Base-by-base conservation (phyloP, 2,329 filamentous ascomycete species). In the Chaetomiaceae sp. region DNA sequence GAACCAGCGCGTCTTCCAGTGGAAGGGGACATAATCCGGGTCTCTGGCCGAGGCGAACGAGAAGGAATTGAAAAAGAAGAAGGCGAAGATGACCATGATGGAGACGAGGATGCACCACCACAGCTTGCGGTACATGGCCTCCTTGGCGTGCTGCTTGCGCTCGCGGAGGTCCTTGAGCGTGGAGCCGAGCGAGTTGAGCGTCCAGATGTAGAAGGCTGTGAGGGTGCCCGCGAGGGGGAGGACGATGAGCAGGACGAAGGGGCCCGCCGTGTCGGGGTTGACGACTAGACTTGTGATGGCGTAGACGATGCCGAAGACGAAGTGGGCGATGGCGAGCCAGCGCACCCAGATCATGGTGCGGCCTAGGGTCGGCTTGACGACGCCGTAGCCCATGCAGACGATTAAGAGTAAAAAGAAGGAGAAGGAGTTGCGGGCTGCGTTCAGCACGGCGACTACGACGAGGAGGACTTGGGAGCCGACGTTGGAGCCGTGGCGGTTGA, bases 191-290 rank as follows among this genome's bases (percentile, higher is more conserved):
- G 91, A 95, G 74, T 96, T 97, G 60, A 99, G 79, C 0, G 94
- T 99, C 94, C 94, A 99, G 57, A 99, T 89, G 71, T 99, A 99
- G 72, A 99, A 99, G 11, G 89, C 91, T 17, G 94, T 99, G 59
- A 99, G 74, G 0, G 94, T 96, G 43, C 83, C 91, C 3, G 92
- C 91, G 20, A 99, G 80, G 0, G 94, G 94, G 15, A 99, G 80
- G 25, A 99, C 91, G 62, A 99, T 91, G 45, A 99, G 83, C 5
- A 99, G 83, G 4, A 99, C 88, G 46, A 96, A 83, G 1, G 91
- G 91, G 0, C 92, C 92, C 81, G 90, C 91, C 62, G 83, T 88
- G 61, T 97, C 92, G 0, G 92, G 92, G 0, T 89, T 91, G 47
- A 97, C 85, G 9, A 94, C 81, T 34, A 99, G 80, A 66, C 89